phyloP scores from a whole-genome alignment of 768 basidiomycete species.

The Amanita pallidorosea region DNA sequence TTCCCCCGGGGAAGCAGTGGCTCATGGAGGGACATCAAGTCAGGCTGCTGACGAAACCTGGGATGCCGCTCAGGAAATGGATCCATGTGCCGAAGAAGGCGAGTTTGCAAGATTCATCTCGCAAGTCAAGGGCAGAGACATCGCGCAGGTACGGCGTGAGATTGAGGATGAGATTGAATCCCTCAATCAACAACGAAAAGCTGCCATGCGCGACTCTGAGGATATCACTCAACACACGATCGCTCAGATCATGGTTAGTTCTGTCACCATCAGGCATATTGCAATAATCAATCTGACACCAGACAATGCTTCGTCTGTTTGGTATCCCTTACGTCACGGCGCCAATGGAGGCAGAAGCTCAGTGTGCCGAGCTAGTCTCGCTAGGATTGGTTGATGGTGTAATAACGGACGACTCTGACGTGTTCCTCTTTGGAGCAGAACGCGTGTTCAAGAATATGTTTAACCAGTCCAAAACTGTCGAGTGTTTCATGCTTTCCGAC shows the following conservation, averaged over 20 bases:
- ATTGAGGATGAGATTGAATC: constrained; percentile 85
- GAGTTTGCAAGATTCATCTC: constrained; percentile 92
- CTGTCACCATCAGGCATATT: neutral
- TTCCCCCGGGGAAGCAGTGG: constrained; percentile 16
- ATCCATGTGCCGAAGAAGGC: constrained; percentile 65
- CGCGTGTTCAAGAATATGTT: constrained; percentile 99
- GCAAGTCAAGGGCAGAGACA: constrained; percentile 77
- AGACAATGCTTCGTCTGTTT: constrained; percentile 88
- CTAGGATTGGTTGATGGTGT: constrained; percentile 90
- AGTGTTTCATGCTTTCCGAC: constrained; percentile 84
- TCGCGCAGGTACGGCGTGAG: constrained; percentile 74
- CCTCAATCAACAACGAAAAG: constrained; percentile 75
- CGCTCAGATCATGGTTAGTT: constrained; percentile 61
- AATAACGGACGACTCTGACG: constrained; percentile 98
- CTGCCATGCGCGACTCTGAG: constrained; percentile 88
- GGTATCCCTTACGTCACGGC: constrained; percentile 98
- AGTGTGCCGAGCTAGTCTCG: constrained; percentile 85
- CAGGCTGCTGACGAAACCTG: constrained; percentile 34
- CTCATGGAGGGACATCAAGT: constrained; percentile 10
- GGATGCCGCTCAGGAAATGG: constrained; percentile 85
- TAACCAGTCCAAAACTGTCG: constrained; percentile 97
- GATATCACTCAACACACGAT: constrained; percentile 95
- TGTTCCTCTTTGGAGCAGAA: constrained; percentile 92
- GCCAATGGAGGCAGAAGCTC: constrained; percentile 99
- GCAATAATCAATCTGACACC: neutral